Conservation (phyloP, 2,329 filamentous ascomycete species). For the Penicillium sp. region DNA sequence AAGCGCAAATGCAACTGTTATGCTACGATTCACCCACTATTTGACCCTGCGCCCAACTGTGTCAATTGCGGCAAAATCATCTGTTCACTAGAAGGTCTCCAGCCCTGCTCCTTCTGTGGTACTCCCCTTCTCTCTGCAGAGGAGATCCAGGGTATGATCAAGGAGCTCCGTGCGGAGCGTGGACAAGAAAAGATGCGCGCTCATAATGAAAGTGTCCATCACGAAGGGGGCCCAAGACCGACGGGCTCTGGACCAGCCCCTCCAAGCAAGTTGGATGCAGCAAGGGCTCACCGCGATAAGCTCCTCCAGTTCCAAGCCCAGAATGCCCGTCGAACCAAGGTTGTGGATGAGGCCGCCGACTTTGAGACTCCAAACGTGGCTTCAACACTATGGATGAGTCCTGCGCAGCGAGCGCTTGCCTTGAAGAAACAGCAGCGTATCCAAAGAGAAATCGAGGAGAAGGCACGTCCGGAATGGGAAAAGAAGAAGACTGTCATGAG, state of each 20-base stretch:
- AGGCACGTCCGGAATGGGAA: slow-evolving; percentile 83
- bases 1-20: slow-evolving; percentile 84
- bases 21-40: slow-evolving; percentile 82
- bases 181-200: slow-evolving; percentile 84
- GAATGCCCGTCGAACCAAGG: slow-evolving; percentile 81
- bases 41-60: slow-evolving; percentile 92
- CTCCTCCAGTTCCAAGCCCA: slow-evolving; percentile 83
- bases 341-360: slow-evolving; percentile 84
- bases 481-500: slow-evolving; percentile 84
- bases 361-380: slow-evolving; percentile 68
- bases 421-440: slow-evolving; percentile 85
- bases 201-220: slow-evolving; percentile 65
- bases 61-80: slow-evolving; percentile 92
- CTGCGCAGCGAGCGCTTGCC: slow-evolving; percentile 80
- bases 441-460: slow-evolving; percentile 85
- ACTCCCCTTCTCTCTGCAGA: slow-evolving; percentile 71
- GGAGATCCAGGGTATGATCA: slow-evolving; percentile 86
- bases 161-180: slow-evolving; percentile 80
- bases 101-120: slow-evolving; percentile 91
- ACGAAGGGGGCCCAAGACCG: slow-evolving; percentile 42
- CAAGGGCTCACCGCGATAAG: slow-evolving; percentile 79
- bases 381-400: slow-evolving; percentile 80
- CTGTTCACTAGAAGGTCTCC: slow-evolving; percentile 90
- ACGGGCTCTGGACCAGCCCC: slow-evolving; percentile 28
- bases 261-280: slow-evolving; percentile 67